These are phyloP conservation scores for Trichoderma harzianum DNA, from an alignment of 2,329 filamentous ascomycete genomes.

Conservation along the genomic window DNA sequence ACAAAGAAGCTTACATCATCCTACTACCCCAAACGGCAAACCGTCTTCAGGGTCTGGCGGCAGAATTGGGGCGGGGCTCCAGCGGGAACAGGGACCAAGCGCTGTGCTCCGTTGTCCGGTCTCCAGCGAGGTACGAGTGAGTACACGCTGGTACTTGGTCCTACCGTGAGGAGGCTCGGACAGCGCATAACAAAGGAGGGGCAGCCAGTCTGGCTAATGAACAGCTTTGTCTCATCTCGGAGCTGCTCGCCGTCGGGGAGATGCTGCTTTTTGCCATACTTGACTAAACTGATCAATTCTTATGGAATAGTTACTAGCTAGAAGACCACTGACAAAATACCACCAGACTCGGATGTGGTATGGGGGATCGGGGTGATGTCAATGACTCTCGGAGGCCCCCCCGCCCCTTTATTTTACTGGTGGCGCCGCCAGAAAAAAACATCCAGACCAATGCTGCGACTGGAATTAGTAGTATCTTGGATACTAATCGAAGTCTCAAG, in stretches of 20 bases:
- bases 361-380: not conserved
- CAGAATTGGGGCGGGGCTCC: conserved; percentile 5
- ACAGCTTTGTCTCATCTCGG: not conserved
- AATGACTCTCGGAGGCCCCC: not conserved
- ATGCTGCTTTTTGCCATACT: not conserved
- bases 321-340: not conserved
- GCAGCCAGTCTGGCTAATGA: not conserved
- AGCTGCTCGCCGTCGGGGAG: not conserved
- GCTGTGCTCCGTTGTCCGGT: not conserved
- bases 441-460: not conserved
- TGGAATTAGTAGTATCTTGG: not conserved
- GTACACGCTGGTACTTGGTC: not conserved
- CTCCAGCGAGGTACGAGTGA: not conserved
- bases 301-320: not conserved
- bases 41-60: conserved; percentile 5
- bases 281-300: not conserved
- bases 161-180: not conserved
- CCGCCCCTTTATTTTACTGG: conserved; percentile 1
- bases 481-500: not conserved
- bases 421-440: not conserved
- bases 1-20: not conserved
- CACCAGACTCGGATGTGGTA: not conserved
- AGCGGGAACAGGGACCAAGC: conserved; percentile 2
- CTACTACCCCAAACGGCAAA: not conserved
- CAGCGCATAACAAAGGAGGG: not conserved